Base-by-base conservation (phyloP, 176 grass and related monocot species). In the maize (Zea mays) region DNA sequence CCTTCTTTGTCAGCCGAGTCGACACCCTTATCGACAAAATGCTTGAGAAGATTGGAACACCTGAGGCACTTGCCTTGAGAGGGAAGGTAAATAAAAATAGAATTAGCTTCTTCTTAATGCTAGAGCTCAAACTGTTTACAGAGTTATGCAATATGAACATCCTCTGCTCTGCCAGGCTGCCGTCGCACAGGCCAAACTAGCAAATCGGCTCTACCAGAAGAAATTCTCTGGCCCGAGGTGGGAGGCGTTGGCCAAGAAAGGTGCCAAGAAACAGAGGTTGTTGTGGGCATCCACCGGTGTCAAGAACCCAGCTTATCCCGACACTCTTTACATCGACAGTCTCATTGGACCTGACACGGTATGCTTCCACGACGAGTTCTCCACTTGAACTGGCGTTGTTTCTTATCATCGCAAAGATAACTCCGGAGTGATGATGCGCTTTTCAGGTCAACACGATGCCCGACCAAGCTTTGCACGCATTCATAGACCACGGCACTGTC, bases 171-270 rank as follows among this genome's bases (percentile, higher is more conserved):
- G 19, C 38, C 82, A 99, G 96, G 96, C 96, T 84, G 96, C 96
- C 3, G 96, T 99, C 15, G 96, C 92, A 57, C 96, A 99, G 65
- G 96, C 96, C 17, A 91, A 89, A 83, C 72, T 99, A 54, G 96
- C 96, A 52, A 96, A 99, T 72, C 89, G 96, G 72, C 90, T 96
- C 41, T 99, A 99, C 85, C 88, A 85, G 45, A 88, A 99, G 86
- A 99, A 99, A 83, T 99, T 99, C 66, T 99, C 96, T 59, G 96
- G 96, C 27, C 96, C 96, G 4, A 91, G 96, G 57, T 99, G 96
- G 96, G 96, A 99, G 58, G 92, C 92, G 74, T 93, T 99, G 81
- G 96, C 88, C 4, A 99, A 99, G 81, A 99, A 99, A 74, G 96
- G 96, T 76, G 96, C 96, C 34, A 99, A 89, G 90, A 99, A 99